A percentile compares a stretch with the other conserved stretches of the same genome.
These are phyloP conservation scores for Colletotrichum sp. DNA, from an alignment of 2,329 filamentous ascomycete genomes.

Conservation along the genomic window DNA sequence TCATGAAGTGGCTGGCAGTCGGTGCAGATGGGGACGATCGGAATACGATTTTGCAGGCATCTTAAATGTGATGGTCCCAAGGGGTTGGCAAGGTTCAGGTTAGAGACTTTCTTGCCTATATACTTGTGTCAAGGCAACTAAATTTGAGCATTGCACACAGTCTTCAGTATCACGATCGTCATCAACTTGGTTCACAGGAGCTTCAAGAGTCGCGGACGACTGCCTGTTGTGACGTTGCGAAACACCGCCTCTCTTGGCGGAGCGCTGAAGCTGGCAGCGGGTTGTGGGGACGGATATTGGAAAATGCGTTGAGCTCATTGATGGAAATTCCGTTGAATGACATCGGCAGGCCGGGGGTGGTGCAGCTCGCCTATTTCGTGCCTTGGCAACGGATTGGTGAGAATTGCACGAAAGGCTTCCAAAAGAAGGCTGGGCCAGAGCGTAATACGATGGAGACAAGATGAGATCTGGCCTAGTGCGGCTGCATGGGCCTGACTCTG, in stretches of 20 bases:
- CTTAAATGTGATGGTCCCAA: background rate
- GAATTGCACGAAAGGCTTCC: background rate
- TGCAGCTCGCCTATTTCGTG: background rate
- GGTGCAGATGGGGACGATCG: background rate
- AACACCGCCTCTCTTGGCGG: background rate
- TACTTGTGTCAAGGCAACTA: background rate
- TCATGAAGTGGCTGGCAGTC: background rate
- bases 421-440: background rate
- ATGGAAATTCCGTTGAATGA: slow-evolving; percentile 10
- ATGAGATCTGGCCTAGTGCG: background rate
- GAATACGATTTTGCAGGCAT: background rate
- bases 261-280: background rate
- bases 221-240: background rate
- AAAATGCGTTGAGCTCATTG: slow-evolving; percentile 18
- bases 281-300: background rate
- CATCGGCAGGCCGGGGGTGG: background rate
- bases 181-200: background rate
- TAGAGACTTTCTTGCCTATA: background rate
- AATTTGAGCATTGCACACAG: background rate
- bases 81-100: background rate
- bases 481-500: background rate
- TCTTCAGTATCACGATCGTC: background rate
- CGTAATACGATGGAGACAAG: background rate
- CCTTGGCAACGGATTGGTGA: background rate
- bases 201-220: background rate